Conservation (phyloP, 2,329 filamentous ascomycete genomes). For the Periconia sp. region DNA sequence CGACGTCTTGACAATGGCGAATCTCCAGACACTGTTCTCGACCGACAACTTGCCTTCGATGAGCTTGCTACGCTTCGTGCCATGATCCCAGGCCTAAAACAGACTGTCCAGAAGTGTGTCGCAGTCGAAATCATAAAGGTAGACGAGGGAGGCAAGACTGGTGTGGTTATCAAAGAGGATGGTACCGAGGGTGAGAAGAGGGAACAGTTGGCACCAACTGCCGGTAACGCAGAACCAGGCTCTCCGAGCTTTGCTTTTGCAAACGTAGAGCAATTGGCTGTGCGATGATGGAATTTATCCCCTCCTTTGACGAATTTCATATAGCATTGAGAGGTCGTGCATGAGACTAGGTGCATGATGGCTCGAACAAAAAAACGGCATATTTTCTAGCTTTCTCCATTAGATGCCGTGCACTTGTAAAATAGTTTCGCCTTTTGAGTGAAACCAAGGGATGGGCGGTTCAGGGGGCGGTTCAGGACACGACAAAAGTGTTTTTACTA, state of each 20-base stretch:
- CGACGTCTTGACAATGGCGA: conserved; percentile 71
- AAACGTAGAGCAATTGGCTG: conserved; percentile 59
- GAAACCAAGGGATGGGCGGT: neutral
- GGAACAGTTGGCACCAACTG: conserved; percentile 59
- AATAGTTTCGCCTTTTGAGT: neutral
- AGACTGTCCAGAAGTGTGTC: conserved; percentile 68
- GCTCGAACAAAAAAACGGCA: too few relatives aligned
- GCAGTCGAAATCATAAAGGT: conserved; percentile 73
- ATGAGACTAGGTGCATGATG: too few relatives aligned
- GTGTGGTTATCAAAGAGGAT: conserved; percentile 56
- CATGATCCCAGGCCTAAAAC: conserved; percentile 79
- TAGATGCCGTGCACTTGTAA: neutral
- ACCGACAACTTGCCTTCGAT: conserved; percentile 83
- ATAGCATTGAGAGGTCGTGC: too few relatives aligned
- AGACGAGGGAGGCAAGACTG: conserved; percentile 69
- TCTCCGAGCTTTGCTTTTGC: conserved; percentile 81
- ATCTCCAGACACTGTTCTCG: conserved; percentile 70
- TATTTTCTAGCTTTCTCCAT: neutral
- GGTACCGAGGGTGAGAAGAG: conserved; percentile 60
- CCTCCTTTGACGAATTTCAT: neutral
- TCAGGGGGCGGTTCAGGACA: neutral
- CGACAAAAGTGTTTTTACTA: neutral
- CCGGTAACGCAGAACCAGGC: conserved; percentile 79
- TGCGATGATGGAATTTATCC: conserved; percentile 15
- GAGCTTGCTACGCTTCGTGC: conserved; percentile 74